Conservation (phyloP, 108 stramenopile genomes). For the Cyclotella choctawhatcheeana region DNA sequence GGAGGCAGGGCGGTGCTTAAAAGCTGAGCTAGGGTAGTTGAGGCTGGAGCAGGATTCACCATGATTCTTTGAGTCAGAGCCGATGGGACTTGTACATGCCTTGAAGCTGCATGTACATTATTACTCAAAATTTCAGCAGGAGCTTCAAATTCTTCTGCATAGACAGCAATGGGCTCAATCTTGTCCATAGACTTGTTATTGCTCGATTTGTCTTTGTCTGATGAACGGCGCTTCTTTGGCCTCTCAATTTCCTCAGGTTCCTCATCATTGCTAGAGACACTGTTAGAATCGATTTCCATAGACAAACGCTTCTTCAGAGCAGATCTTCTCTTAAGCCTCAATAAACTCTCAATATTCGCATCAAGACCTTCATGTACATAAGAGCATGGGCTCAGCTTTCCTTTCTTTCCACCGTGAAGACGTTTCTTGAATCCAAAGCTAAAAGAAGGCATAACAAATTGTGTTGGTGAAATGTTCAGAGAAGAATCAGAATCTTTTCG, state of each 20-base stretch:
- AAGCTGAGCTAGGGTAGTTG: constrained; percentile 27
- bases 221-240: constrained; percentile 13
- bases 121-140: background rate
- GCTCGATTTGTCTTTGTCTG: background rate
- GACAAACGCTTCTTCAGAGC: constrained; percentile 13
- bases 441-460: too few relatives aligned
- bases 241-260: constrained; percentile 8
- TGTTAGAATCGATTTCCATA: background rate
- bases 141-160: background rate
- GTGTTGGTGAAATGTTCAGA: too few relatives aligned
- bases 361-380: constrained; percentile 52
- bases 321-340: constrained; percentile 42
- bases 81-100: background rate
- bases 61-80: background rate
- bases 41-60: constrained; percentile 8
- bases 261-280: constrained; percentile 5
- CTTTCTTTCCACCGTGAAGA: constrained; percentile 47
- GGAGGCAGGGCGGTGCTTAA: constrained; percentile 42
- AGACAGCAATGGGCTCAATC: constrained; percentile 3
- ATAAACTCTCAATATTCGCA: constrained; percentile 29
- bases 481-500: too few relatives aligned
- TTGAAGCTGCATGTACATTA: background rate
- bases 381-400: constrained; percentile 54
- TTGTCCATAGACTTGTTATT: background rate
- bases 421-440: constrained; percentile 67